A percentile compares a stretch with the other conserved stretches of the same genome.
Conservation (phyloP, 1,284 basidiomycete species). For the Afroboletus lepidellus region DNA sequence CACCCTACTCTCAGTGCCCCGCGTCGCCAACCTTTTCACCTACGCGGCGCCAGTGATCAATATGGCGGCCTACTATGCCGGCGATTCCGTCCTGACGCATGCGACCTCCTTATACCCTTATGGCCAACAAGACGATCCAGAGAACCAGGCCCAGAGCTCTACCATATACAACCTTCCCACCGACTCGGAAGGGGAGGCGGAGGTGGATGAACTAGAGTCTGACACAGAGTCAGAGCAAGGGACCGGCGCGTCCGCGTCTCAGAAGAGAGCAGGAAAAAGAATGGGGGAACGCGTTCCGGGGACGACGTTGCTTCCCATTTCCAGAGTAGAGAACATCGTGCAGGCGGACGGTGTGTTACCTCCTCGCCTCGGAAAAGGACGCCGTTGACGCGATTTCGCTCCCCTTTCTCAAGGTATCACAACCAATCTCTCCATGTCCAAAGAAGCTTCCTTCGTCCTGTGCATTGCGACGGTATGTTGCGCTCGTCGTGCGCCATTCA, state of each 20-base stretch:
- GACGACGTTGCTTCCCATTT: constrained; percentile 56
- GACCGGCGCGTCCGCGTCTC: constrained; percentile 38
- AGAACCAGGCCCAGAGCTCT: constrained; percentile 25
- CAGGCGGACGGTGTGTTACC: constrained; percentile 59
- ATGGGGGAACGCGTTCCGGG: constrained; percentile 55
- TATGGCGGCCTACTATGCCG: constrained; percentile 34
- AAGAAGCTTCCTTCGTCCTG: constrained; percentile 68
- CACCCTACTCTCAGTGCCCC: constrained; percentile 4
- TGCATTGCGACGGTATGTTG: constrained; percentile 62
- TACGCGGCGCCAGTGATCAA: constrained; percentile 12
- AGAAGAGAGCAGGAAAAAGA: constrained; percentile 36
- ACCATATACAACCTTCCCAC: constrained; percentile 34
- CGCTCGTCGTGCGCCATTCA: constrained; percentile 6
- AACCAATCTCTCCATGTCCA: constrained; percentile 61
- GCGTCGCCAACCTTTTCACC: constrained; percentile 6
- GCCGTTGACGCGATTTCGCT: constrained; percentile 16
- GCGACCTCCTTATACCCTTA: constrained; percentile 35
- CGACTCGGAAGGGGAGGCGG: constrained; percentile 45
- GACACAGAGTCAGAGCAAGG: constrained; percentile 45
- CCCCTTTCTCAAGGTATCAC: constrained; percentile 44
- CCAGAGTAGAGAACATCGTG: constrained; percentile 66
- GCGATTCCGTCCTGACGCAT: constrained; percentile 30
- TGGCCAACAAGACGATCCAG: constrained; percentile 25
- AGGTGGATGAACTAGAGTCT: constrained; percentile 65
- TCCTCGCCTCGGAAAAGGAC: background rate